Evolutionary conservation across 2,329 filamentous ascomycete genomes (phyloP), one percentile per base, ranked within the genome.

Genomic region (Microthyrium microscopicum): DNA sequence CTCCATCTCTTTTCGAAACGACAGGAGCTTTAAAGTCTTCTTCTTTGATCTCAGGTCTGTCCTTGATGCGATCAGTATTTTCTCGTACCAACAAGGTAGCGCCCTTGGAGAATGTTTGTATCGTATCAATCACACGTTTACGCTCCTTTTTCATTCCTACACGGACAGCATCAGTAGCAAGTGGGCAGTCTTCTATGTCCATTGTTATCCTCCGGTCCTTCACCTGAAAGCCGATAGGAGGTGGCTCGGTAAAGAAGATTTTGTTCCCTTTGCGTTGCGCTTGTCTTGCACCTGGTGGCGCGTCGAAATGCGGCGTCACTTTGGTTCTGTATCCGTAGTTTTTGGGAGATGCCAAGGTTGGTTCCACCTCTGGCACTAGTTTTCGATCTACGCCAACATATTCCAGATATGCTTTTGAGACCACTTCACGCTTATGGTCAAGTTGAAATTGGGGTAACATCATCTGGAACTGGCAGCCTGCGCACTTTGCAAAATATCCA

Each of bases 381-480:
- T 79, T 73, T 0, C 78, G 70, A 1, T 78, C 66, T 5, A 98
- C 64, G 39, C 82, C 73, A 11, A 85, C 91, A 57, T 95, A 98
- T 60, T 93, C 87, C 40, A 64, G 67, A 60, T 80, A 98, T 5
- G 89, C 89, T 50, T 89, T 91, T 48, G 92, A 81, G 29, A 98
- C 75, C 39, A 95, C 78, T 38, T 69, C 67, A 50, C 70, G 74
- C 62, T 98, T 98, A 56, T 87, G 77, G 28, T 63, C 64, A 19
- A 98, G 70, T 54, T 98, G 89, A 46, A 84, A 78, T 20, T 68
- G 57, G 54, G 95, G 95, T 35, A 82, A 73, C 41, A 98, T 70
- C 82, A 95, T 94, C 60, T 98, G 89, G 54, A 95, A 85, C 57
- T 98, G 89, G 52, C 89, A 98, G 20, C 89, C 89, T 7, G 78